These are phyloP conservation scores for Symbiodinium pilosum DNA, from an alignment of 73 alveolate genomes.

Conservation along the genomic window DNA sequence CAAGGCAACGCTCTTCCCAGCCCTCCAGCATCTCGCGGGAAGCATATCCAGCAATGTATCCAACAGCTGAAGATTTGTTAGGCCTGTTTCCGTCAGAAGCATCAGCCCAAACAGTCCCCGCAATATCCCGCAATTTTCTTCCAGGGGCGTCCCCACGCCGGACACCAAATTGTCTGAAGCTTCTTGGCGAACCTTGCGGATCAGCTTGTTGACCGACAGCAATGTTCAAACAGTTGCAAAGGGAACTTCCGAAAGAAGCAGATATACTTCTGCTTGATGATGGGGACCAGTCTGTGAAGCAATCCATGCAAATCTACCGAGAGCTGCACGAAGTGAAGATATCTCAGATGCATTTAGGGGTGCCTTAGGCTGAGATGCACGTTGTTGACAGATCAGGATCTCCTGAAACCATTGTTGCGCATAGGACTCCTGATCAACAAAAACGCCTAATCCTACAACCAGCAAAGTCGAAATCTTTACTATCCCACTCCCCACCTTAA, in stretches of 20 bases:
- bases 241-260: background rate
- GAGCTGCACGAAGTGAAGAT: background rate
- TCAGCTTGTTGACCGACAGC: slow-evolving; percentile 14
- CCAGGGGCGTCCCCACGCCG: background rate
- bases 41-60: background rate
- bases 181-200: background rate
- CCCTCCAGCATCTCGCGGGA: background rate
- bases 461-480: background rate
- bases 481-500: background rate
- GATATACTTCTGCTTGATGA: background rate
- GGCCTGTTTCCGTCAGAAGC: slow-evolving; percentile 10
- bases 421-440: background rate
- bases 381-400: background rate
- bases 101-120: background rate
- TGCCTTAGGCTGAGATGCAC: background rate
- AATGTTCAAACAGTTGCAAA: background rate
- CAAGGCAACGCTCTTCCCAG: background rate
- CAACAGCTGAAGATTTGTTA: background rate
- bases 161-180: background rate
- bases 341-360: background rate
- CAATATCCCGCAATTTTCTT: background rate
- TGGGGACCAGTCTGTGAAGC: background rate
- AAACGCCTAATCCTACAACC: background rate
- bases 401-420: background rate
- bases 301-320: background rate